Percentiles rank a stretch among this genome's conserved stretches.
Evolutionary conservation across 306 rosid species (phyloP).

Genomic region (Ormosia emarginata): DNA sequence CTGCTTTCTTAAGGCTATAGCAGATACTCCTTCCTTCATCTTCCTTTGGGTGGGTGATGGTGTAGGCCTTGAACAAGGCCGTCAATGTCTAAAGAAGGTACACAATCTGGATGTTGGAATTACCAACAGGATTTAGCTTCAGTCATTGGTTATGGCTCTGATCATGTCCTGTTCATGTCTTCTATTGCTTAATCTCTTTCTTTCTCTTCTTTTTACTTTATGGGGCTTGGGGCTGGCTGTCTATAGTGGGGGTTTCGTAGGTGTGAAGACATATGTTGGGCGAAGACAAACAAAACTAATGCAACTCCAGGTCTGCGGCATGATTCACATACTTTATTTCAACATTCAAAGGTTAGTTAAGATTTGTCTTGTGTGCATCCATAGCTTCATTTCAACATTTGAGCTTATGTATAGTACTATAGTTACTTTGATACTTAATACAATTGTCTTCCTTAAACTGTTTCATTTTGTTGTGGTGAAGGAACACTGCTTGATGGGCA

Average conservation of each 20-base stretch:
- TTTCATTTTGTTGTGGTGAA: slow-evolving; percentile 31
- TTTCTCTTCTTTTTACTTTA: neutral
- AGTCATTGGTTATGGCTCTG: slow-evolving; percentile 11
- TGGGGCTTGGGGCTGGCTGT: slow-evolving; percentile 32
- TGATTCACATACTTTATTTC: slow-evolving; percentile 94
- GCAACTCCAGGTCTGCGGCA: slow-evolving; percentile 92
- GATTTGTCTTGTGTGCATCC: neutral
- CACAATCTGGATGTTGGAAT: slow-evolving; percentile 7
- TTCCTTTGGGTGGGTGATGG: slow-evolving; percentile 99
- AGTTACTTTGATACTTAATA: neutral
- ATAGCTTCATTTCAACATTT: slow-evolving; percentile 17
- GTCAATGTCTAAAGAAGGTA: slow-evolving; percentile 98
- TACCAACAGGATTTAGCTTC: neutral
- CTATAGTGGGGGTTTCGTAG: slow-evolving; percentile 98
- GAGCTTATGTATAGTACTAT: neutral
- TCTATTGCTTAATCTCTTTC: neutral
- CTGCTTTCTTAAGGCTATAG: slow-evolving; percentile 69
- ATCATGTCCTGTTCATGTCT: neutral
- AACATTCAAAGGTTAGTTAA: slow-evolving; percentile 89
- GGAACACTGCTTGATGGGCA: slow-evolving; percentile 99
- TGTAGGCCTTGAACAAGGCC: slow-evolving; percentile 99
- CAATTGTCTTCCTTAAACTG: neutral
- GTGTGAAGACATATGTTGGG: slow-evolving; percentile 99
- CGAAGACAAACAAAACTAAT: slow-evolving; percentile 88
- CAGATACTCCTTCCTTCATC: slow-evolving; percentile 96